Evolutionary conservation across 169 alveolate genomes (phyloP).

Genomic region (Plasmodium gonderi): DNA sequence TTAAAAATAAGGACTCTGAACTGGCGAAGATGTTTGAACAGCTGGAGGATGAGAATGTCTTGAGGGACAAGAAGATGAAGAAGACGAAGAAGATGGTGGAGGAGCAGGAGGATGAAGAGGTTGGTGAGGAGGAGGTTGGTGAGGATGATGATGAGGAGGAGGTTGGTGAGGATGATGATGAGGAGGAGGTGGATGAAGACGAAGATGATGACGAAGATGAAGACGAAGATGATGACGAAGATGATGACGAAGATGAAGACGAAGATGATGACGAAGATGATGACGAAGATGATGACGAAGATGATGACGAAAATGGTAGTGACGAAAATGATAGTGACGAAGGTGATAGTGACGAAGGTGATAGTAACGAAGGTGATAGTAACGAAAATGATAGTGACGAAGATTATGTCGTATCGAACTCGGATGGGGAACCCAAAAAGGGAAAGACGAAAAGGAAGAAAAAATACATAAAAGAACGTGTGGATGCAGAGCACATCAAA

Average conservation of each 20-base stretch:
- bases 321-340: neutral
- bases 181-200: neutral
- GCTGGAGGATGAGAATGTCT: constrained; percentile 3
- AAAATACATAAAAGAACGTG: constrained; percentile 25
- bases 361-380: neutral
- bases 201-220: neutral
- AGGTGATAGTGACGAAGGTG: neutral
- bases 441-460: constrained; percentile 12
- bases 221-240: constrained; percentile 4
- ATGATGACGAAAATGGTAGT: neutral
- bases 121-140: constrained; percentile 1
- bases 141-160: constrained; percentile 6
- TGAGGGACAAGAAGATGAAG: constrained; percentile 10
- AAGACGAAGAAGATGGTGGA: neutral
- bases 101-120: constrained; percentile 19
- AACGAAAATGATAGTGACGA: neutral
- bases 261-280: constrained; percentile 4
- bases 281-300: neutral
- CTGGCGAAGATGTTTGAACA: constrained; percentile 19
- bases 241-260: neutral
- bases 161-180: constrained; percentile 1
- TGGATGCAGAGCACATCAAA: constrained; percentile 50
- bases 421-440: neutral
- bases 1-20: constrained; percentile 65
- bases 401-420: neutral